Evolutionary conservation across 2,329 filamentous ascomycete species (phyloP).

Genomic region (Claviceps quebecensis): DNA sequence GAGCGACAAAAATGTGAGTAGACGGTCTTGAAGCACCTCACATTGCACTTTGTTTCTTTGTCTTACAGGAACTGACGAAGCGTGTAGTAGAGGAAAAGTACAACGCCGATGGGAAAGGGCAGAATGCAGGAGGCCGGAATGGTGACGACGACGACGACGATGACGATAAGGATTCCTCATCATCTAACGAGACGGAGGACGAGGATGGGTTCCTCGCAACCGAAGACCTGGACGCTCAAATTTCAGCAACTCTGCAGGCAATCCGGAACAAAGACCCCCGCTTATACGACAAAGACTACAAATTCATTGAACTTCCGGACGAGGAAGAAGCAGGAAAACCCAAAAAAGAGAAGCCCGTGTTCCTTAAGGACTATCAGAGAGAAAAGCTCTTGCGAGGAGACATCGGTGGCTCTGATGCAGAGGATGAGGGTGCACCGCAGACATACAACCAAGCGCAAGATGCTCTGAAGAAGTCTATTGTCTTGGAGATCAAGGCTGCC

Average conservation of each 20-base stretch:
- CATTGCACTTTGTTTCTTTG: neutral
- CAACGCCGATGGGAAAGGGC: conserved; percentile 27
- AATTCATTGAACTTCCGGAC: conserved; percentile 61
- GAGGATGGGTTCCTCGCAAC: conserved; percentile 81
- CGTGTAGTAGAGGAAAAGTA: conserved; percentile 76
- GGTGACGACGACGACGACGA: conserved; percentile 27
- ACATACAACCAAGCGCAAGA: conserved; percentile 87
- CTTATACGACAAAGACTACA: conserved; percentile 68
- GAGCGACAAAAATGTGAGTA: conserved; percentile 57
- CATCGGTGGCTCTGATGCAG: conserved; percentile 42
- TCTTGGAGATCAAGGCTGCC: conserved; percentile 65
- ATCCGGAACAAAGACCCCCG: conserved; percentile 83
- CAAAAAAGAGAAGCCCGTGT: conserved; percentile 73
- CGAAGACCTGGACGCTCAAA: conserved; percentile 71
- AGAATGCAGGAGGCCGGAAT: conserved; percentile 9
- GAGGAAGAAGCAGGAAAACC: conserved; percentile 26
- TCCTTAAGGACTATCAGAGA: conserved; percentile 79
- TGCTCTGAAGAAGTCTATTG: conserved; percentile 60
- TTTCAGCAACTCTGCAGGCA: conserved; percentile 73
- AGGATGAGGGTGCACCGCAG: conserved; percentile 42
- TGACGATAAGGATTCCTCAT: conserved; percentile 45
- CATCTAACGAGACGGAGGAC: conserved; percentile 72
- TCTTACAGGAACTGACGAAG: conserved; percentile 5
- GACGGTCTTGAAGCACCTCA: neutral
- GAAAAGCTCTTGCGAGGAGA: conserved; percentile 71